These are phyloP conservation scores for Crucibulum laeve DNA, from an alignment of 768 basidiomycete species.

Conservation along the genomic window DNA sequence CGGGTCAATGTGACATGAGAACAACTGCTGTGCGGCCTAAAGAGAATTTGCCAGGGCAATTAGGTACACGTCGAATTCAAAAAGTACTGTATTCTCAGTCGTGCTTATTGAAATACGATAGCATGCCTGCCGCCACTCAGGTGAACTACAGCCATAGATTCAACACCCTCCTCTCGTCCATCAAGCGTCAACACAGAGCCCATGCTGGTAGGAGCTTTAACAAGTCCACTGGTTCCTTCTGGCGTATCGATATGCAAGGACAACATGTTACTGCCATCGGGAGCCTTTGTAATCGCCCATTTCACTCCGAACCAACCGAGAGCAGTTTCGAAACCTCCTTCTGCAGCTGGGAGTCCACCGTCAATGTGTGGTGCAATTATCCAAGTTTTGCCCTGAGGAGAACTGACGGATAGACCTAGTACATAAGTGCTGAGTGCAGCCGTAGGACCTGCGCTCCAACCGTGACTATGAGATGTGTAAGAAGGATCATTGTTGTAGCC, in stretches of 20 bases:
- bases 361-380: constrained; percentile 38
- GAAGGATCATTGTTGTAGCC: constrained; percentile 57
- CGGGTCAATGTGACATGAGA: no score
- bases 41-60: no score
- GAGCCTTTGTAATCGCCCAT: constrained; percentile 26
- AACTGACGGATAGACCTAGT: constrained; percentile 46
- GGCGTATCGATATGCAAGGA: constrained; percentile 12
- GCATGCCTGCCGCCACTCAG: neutral
- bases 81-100: no score
- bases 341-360: constrained; percentile 31
- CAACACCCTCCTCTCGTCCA: neutral
- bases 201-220: constrained; percentile 1
- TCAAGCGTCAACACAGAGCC: neutral
- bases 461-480: constrained; percentile 58
- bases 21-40: no score
- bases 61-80: no score
- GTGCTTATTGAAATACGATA: no score
- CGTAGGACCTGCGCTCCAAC: constrained; percentile 57
- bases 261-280: constrained; percentile 1
- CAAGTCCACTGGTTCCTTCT: constrained; percentile 8
- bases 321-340: constrained; percentile 51
- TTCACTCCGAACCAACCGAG: constrained; percentile 47
- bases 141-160: neutral
- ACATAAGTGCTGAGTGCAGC: constrained; percentile 54
- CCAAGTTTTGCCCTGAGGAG: constrained; percentile 46